These are phyloP conservation scores for Gymnopilus junonius DNA, from an alignment of 768 basidiomycete genomes.

Conservation along the genomic window DNA sequence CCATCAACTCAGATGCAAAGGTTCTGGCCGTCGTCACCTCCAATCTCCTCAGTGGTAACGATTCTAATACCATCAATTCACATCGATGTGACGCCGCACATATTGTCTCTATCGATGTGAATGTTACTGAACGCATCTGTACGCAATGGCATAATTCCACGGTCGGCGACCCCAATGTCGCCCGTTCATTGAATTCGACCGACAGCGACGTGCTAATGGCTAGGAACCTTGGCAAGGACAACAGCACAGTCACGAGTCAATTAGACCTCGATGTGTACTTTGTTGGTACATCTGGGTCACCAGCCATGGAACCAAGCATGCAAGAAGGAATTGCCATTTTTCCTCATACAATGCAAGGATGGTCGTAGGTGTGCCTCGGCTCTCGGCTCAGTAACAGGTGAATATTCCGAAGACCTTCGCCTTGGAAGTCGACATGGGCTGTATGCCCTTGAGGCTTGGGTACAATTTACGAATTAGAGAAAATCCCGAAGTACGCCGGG, in stretches of 20 bases:
- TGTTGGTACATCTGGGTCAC: neutral
- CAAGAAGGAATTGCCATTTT: neutral
- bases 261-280: neutral
- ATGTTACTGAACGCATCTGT: slow-evolving; percentile 10
- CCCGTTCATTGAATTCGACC: neutral
- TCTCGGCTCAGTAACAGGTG: neutral
- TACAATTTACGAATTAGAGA: neutral
- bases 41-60: slow-evolving; percentile 2
- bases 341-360: neutral
- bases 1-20: slow-evolving; percentile 10
- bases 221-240: neutral
- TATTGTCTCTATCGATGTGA: neutral
- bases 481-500: neutral
- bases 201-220: neutral
- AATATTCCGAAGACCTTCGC: neutral
- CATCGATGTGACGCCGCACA: slow-evolving; percentile 5
- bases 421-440: neutral
- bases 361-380: neutral
- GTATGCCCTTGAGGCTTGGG: neutral
- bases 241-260: neutral
- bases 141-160: neutral
- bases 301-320: neutral
- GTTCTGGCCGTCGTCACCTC: slow-evolving; percentile 10
- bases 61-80: neutral
- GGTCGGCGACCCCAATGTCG: neutral